Evolutionary conservation across 331 rosid genomes (phyloP).

Genomic region (Quercus phellos): DNA sequence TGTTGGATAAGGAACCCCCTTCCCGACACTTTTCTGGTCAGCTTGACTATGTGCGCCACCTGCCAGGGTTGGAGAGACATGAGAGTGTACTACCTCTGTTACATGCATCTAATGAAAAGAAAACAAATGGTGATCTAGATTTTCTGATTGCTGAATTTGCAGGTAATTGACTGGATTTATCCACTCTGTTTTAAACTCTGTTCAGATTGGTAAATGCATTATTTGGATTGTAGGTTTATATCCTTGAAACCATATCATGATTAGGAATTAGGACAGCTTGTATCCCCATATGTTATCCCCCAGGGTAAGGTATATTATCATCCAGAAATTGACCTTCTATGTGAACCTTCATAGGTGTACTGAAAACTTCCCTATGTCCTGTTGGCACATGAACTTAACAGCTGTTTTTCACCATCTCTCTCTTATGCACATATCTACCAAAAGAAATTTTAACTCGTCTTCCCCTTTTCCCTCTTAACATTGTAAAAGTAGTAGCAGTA

Average conservation of each 20-base stretch:
- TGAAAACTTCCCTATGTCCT: neutral
- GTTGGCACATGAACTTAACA: neutral
- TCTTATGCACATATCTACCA: neutral
- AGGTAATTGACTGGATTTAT: slow-evolving; percentile 44
- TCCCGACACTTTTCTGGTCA: slow-evolving; percentile 95
- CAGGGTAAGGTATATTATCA: neutral
- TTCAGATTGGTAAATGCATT: neutral
- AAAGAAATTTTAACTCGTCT: neutral
- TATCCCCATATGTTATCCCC: neutral
- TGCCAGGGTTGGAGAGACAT: slow-evolving; percentile 91
- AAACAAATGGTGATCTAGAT: slow-evolving; percentile 86
- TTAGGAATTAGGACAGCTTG: neutral
- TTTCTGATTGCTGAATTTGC: slow-evolving; percentile 97
- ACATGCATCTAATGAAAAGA: slow-evolving; percentile 86
- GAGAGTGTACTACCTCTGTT: slow-evolving; percentile 91
- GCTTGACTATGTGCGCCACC: slow-evolving; percentile 88
- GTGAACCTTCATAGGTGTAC: neutral
- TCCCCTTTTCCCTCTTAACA: neutral
- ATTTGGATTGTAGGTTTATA: neutral
- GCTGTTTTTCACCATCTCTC: neutral
- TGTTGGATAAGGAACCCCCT: slow-evolving; percentile 95
- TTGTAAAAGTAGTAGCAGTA: neutral
- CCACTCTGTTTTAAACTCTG: neutral
- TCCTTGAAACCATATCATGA: neutral
- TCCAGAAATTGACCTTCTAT: neutral